Evolutionary conservation across 2,329 filamentous ascomycete species (phyloP), one percentile per base, ranked within the genome.

Genomic region (Beauveria caledonica): DNA sequence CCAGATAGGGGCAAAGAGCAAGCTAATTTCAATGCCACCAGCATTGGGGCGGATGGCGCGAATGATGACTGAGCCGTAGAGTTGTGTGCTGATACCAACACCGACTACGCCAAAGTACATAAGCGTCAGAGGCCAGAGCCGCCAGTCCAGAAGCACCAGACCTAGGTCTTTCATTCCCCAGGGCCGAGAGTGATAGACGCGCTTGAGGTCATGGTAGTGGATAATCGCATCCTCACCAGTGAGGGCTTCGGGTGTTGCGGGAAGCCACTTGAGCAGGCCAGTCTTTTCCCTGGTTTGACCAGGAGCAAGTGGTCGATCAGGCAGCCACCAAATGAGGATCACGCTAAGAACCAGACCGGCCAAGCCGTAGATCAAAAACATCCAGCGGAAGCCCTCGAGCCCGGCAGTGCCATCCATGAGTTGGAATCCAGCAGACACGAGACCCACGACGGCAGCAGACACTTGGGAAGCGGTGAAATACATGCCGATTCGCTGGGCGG

Each of bases 31-130:
- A 33, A 96, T 82, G 27, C 85, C 85, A 3, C 83, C 90, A 62
- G 95, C 85, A 0, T 76, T 75, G 0, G 89, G 84, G 69, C 92
- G 86, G 68, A 94, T 94, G 10, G 86, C 84, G 17, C 83, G 80
- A 67, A 96, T 94, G 67, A 96, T 96, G 65, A 96, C 85, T 3
- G 87, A 93, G 36, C 88, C 90, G 69, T 96, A 96, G 51, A 89
- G 84, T 74, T 96, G 91, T 0, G 90, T 92, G 49, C 91, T 92
- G 63, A 96, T 96, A 9, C 92, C 92, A 3, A 96, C 92, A 23
- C 92, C 92, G 1, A 96, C 92, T 3, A 96, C 92, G 21, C 92
- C 92, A 75, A 96, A 96, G 75, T 96, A 96, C 92, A 96, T 96
- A 58, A 96, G 70, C 1, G 87, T 81, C 65, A 96, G 74, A 1